Base-by-base conservation (phyloP, 164 flowering plant genomes). In the Liriodendron chinense region DNA sequence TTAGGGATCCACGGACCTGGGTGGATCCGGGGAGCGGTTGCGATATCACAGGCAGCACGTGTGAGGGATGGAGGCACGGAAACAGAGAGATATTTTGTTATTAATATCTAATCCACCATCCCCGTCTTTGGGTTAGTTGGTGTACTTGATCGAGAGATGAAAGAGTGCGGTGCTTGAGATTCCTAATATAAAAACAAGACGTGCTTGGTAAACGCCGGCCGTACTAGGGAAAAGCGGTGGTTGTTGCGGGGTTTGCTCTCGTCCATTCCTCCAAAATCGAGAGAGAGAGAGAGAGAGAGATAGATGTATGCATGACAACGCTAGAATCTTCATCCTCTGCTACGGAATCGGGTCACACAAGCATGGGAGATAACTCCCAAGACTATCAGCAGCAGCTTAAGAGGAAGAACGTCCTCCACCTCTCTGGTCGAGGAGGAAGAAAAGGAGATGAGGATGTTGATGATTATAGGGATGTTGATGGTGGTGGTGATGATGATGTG, bases 281-380 rank as follows among this genome's bases (percentile, higher is more conserved):
- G n/a, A n/a, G 5, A 34, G 5, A 34, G 5, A 34, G 5, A 28
- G 0, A 28, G 0, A 34, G 5, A 34, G 5, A 4, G 3, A 6
- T 34, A 34, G 43, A 34, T 34, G 18, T 12, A 13, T 53, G 59
- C 13, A 53, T 53, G 59, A 53, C 59, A 53, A 53, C 59, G 20
- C 0, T 12, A 16, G 59, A 53, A 12, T 53, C 59, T 12, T 76
- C 78, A 22, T 72, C 57, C 18, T 79, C 78, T 20, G 82, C 65
- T 2, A 75, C 73, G 1, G 74, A 80, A 75, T 74, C 85, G 28
- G 75, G 68, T 9, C 69, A 62, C 75, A 72, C 75, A 2, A 76
- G 74, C 77, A 80, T 79, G 84, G 80, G 79, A 49, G 79, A 79
- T 43, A 59, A 28, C 50, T 47, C 68, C 23, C n/a, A 53, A 80